A percentile compares a stretch with the other conserved stretches of the same genome.
Evolutionary conservation across 306 rosid species (phyloP).

Genomic region (Quercus gilva): DNA sequence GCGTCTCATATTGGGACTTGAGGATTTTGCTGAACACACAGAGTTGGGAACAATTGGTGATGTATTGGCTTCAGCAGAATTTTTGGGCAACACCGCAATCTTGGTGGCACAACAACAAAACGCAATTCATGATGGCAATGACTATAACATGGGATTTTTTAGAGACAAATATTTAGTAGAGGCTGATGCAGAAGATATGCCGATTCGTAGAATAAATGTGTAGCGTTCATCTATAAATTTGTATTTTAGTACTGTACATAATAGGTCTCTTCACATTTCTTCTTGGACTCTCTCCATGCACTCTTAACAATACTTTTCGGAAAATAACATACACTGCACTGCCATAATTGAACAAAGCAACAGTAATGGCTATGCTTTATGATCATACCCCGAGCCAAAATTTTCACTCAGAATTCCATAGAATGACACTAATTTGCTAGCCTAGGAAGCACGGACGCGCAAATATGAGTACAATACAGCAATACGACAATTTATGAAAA

Average conservation of each 20-base stretch:
- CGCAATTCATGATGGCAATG: not conserved
- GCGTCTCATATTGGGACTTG: conserved; percentile 16
- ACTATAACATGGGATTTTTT: not conserved
- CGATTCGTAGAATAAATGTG: not conserved
- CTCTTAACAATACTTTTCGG: too few relatives aligned
- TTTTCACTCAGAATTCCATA: not conserved
- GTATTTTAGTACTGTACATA: too few relatives aligned
- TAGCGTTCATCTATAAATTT: too few relatives aligned
- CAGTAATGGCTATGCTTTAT: too few relatives aligned
- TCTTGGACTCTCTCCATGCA: not conserved
- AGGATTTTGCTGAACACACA: conserved; percentile 1
- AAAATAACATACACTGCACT: too few relatives aligned
- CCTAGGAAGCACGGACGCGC: not conserved
- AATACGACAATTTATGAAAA: too few relatives aligned
- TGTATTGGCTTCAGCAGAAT: conserved; percentile 23
- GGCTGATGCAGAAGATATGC: conserved; percentile 9
- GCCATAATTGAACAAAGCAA: too few relatives aligned
- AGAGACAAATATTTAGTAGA: not conserved
- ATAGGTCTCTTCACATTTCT: not conserved
- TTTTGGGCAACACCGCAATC: conserved; percentile 21
- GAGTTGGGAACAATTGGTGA: conserved; percentile 36
- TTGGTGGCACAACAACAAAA: conserved; percentile 37
- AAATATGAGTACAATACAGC: too few relatives aligned
- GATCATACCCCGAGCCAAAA: too few relatives aligned
- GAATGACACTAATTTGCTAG: not conserved